A percentile compares a stretch with the other conserved stretches of the same genome.
phyloP scores from a whole-genome alignment of 495 filamentous ascomycete genomes.

The Penicillium riverlandense region DNA sequence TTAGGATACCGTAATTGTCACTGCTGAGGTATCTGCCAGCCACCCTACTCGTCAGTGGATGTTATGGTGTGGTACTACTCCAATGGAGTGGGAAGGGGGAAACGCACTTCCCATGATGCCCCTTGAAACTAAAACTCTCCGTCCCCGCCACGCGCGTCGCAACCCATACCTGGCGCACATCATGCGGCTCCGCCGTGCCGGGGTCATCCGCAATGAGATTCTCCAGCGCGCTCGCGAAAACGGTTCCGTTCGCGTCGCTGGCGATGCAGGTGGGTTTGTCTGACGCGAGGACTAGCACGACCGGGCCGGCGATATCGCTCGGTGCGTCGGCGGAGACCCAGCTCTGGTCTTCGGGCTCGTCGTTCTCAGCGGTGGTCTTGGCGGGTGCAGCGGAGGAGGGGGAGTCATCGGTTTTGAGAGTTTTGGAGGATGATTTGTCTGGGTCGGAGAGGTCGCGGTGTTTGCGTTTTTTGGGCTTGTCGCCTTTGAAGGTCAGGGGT shows the following conservation, averaged over 20 bases:
- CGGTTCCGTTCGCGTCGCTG: slow-evolving; percentile 74
- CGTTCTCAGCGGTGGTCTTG: slow-evolving; percentile 11
- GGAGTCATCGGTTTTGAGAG: slow-evolving; percentile 22
- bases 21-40: slow-evolving; percentile 60
- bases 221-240: slow-evolving; percentile 72
- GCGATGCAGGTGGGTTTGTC: slow-evolving; percentile 63
- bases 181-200: slow-evolving; percentile 79
- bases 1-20: slow-evolving; percentile 74
- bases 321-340: slow-evolving; percentile 83
- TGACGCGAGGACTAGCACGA: slow-evolving; percentile 74
- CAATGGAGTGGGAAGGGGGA: neutral
- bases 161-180: slow-evolving; percentile 93
- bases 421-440: slow-evolving; percentile 32
- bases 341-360: slow-evolving; percentile 59
- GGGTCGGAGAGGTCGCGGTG: slow-evolving; percentile 23
- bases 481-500: slow-evolving; percentile 89
- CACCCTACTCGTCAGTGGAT: too few species aligned
- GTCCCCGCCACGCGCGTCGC: slow-evolving; percentile 78
- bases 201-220: slow-evolving; percentile 77
- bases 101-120: slow-evolving; percentile 72
- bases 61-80: neutral
- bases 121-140: slow-evolving; percentile 76
- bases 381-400: slow-evolving; percentile 3
- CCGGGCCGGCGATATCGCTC: slow-evolving; percentile 73
- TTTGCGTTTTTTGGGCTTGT: slow-evolving; percentile 91